Evolutionary conservation across 2,329 filamentous ascomycete species (phyloP).

Genomic region (Ophiostoma ips): DNA sequence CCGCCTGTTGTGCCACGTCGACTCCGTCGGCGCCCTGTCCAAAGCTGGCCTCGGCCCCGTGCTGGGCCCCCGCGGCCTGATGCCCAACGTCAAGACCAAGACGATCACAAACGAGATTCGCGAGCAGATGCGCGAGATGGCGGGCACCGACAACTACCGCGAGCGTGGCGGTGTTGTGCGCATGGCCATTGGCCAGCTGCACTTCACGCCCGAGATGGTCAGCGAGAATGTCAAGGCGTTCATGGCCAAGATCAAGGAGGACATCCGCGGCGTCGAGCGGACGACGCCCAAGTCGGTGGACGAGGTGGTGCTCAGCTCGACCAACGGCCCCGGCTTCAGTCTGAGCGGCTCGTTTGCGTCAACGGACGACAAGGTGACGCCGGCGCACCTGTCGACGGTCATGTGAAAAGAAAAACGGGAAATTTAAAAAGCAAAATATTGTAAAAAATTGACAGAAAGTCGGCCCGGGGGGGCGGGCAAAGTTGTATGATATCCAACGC

Average conservation of each 20-base stretch:
- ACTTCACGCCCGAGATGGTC: slow-evolving; percentile 76
- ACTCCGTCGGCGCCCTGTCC: slow-evolving; percentile 63
- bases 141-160: slow-evolving; percentile 74
- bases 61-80: slow-evolving; percentile 77
- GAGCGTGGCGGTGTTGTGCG: slow-evolving; percentile 74
- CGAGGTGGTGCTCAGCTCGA: slow-evolving; percentile 70
- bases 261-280: slow-evolving; percentile 46
- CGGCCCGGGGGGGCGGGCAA: neutral
- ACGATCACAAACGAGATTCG: slow-evolving; percentile 76
- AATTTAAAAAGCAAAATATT: neutral
- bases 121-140: slow-evolving; percentile 62
- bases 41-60: slow-evolving; percentile 70
- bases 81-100: slow-evolving; percentile 79
- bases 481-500: slow-evolving; percentile 9
- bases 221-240: slow-evolving; percentile 71
- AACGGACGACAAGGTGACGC: slow-evolving; percentile 40
- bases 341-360: slow-evolving; percentile 66
- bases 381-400: slow-evolving; percentile 36
- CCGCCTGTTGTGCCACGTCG: slow-evolving; percentile 70
- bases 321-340: slow-evolving; percentile 73
- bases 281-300: slow-evolving; percentile 57
- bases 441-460: neutral
- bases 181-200: slow-evolving; percentile 82
- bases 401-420: slow-evolving; percentile 30
- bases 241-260: slow-evolving; percentile 62